Percentiles rank a stretch among this genome's conserved stretches.
Evolutionary conservation across 139 green algal genomes (phyloP).

Genomic region (Chlamydomonas sp.): DNA sequence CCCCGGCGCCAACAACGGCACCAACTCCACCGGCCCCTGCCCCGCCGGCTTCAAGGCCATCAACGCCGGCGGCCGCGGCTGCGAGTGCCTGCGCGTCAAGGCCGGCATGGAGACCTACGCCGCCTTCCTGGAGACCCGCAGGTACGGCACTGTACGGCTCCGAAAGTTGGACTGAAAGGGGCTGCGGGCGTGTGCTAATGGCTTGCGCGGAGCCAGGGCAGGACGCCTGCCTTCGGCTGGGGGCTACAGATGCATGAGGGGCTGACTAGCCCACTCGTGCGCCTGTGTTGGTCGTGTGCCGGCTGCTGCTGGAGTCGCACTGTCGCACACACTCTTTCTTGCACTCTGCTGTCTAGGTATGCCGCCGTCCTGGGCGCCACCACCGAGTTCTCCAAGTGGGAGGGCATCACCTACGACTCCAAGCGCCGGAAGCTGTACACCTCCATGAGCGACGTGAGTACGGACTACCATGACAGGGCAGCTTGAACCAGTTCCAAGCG

Average conservation of each 20-base stretch:
- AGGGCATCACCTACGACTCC: conserved; percentile 59
- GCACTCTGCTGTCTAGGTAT: conserved; percentile 8
- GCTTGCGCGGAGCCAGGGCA: no score
- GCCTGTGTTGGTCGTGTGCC: no score
- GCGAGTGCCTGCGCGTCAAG: conserved; percentile 65
- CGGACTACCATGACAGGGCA: background rate
- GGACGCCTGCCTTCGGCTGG: no score
- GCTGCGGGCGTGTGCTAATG: no score
- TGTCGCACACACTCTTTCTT: background rate
- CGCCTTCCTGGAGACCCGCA: conserved; percentile 65
- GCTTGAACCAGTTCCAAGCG: background rate
- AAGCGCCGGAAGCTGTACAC: conserved; percentile 15
- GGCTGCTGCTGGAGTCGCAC: background rate
- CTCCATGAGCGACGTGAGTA: conserved; percentile 28
- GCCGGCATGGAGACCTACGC: conserved; percentile 51
- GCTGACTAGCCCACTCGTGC: no score
- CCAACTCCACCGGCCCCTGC: conserved; percentile 31
- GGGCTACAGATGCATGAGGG: no score
- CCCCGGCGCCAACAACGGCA: background rate
- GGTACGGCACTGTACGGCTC: background rate
- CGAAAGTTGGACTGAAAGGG: no score
- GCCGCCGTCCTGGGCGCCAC: conserved; percentile 55
- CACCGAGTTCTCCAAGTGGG: conserved; percentile 71
- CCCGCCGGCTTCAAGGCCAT: conserved; percentile 51
- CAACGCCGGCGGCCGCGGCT: conserved; percentile 35